Conservation (phyloP, 2,329 filamentous ascomycete species). For the Ophiostoma himal-ulmi region DNA sequence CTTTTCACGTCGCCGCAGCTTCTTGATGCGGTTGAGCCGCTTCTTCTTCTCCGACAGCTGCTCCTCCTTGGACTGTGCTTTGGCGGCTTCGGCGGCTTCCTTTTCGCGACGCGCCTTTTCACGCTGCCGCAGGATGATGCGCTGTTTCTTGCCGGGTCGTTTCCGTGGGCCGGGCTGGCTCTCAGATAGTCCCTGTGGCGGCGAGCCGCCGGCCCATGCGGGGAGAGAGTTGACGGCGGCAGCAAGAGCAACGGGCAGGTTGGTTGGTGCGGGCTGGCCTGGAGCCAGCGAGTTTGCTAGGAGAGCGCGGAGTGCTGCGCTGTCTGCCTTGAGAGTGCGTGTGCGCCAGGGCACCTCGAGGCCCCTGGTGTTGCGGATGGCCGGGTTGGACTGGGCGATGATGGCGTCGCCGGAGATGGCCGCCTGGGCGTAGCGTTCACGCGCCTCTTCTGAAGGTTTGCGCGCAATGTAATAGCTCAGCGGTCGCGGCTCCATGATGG, state of each 20-base stretch:
- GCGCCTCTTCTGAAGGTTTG: conserved; percentile 35
- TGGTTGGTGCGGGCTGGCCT: not conserved
- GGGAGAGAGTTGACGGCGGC: conserved; percentile 23
- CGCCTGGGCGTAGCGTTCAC: conserved; percentile 38
- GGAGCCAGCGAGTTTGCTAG: conserved; percentile 22
- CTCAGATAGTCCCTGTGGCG: not conserved
- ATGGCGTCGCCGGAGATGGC: conserved; percentile 52
- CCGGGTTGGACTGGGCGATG: conserved; percentile 34
- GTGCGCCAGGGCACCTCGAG: conserved; percentile 58
- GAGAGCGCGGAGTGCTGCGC: conserved; percentile 23
- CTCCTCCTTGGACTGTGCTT: conserved; percentile 47
- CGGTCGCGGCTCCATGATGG: conserved; percentile 41
- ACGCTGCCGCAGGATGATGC: conserved; percentile 47
- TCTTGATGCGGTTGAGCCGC: conserved; percentile 54
- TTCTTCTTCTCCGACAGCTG: conserved; percentile 57
- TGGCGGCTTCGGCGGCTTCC: conserved; percentile 38
- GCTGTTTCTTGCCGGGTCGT: conserved; percentile 53
- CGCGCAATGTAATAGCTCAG: conserved; percentile 45
- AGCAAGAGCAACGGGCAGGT: not conserved
- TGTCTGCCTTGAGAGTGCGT: conserved; percentile 34
- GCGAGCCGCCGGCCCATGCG: conserved; percentile 18
- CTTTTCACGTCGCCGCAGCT: conserved; percentile 53
- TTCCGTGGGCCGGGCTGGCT: conserved; percentile 28
- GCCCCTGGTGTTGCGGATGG: conserved; percentile 46
- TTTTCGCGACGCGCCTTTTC: conserved; percentile 40